Evolutionary conservation across 129 eudicot genomes (phyloP), one percentile per base, ranked within the genome.

Genomic region (Scalesia atractyloides): DNA sequence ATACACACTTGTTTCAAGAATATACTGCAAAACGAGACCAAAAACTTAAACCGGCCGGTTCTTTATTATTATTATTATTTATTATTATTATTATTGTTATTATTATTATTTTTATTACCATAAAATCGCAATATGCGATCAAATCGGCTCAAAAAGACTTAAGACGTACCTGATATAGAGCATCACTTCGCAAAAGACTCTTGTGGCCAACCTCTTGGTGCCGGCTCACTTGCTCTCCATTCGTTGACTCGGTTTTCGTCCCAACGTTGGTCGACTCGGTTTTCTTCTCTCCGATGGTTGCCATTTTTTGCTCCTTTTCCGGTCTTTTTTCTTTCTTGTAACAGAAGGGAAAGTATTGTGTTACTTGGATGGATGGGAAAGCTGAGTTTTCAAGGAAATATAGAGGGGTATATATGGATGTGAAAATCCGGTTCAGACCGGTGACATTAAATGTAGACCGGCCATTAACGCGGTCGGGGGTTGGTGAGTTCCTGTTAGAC

Each of bases 181-280:
- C 93, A 81, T 87, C 96, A 48, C 96, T 90, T 14, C 87, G 90
- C 85, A 90, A 79, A 60, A 90, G 93, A 71, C 96, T 87, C 93
- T 87, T 90, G 82, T 90, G 96, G 33, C 96, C 96, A 82, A 90
- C 90, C 50, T 90, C 90, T 59, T 85, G 92, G 69, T 90, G 93
- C 53, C 80, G 74, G 6, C 79, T 64, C 64, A 47, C 81, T 73
- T 78, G 83, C 12, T 81, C 72, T 30, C 64, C 73, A n/a, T 70
- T 66, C 6, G 24, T 80, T 22, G 78, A 50, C 76, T 82, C 88
- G 39, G 73, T 79, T 44, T 72, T 82, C 2, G 84, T 53, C 17
- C 75, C 74, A 19, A 50, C 69, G 15, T 70, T 65, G 37, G 19
- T 80, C 30, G 82, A 41, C 73, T 82, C 87, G 37, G 60, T 73